Evolutionary conservation across 495 filamentous ascomycete species (phyloP).

Genomic region (Hypoxylon trugodes): DNA sequence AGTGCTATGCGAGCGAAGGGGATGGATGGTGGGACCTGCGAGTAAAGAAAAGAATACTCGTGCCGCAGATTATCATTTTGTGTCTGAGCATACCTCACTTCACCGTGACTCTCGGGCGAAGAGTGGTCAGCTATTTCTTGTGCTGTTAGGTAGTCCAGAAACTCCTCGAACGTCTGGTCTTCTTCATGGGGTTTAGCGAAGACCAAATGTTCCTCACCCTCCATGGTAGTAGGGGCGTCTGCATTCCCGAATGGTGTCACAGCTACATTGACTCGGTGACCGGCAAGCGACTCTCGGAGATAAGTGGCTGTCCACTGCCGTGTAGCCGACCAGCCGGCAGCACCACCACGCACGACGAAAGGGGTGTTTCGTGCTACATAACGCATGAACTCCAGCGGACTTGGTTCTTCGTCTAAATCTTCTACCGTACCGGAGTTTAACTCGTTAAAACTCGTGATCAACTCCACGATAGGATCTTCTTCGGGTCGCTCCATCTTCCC

Average conservation of each 20-base stretch:
- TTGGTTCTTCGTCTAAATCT: conserved; percentile 67
- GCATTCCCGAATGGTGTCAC: conserved; percentile 75
- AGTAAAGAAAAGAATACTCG: conserved; percentile 69
- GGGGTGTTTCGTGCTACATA: conserved; percentile 72
- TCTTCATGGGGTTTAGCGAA: conserved; percentile 67
- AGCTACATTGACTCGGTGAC: conserved; percentile 69
- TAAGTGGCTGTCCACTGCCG: conserved; percentile 66
- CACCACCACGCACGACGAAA: conserved; percentile 70
- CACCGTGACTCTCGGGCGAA: conserved; percentile 18
- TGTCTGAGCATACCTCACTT: conserved; percentile 65
- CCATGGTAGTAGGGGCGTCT: conserved; percentile 60
- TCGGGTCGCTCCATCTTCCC: conserved; percentile 21
- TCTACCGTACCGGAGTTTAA: conserved; percentile 67
- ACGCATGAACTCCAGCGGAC: conserved; percentile 76
- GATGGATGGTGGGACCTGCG: conserved; percentile 63
- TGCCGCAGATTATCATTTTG: conserved; percentile 79
- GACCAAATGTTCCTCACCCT: conserved; percentile 48
- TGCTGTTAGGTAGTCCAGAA: conserved; percentile 55
- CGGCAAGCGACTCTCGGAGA: conserved; percentile 60
- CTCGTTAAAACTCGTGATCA: conserved; percentile 72
- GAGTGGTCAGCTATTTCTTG: conserved; percentile 44
- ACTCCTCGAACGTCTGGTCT: conserved; percentile 55
- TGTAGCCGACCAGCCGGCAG: conserved; percentile 64
- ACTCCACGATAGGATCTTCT: conserved; percentile 56
- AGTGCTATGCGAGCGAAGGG: conserved; percentile 74